Base-by-base conservation (phyloP, 225 moss, liverwort and hornwort genomes). In the Pleurozium schreberi region DNA sequence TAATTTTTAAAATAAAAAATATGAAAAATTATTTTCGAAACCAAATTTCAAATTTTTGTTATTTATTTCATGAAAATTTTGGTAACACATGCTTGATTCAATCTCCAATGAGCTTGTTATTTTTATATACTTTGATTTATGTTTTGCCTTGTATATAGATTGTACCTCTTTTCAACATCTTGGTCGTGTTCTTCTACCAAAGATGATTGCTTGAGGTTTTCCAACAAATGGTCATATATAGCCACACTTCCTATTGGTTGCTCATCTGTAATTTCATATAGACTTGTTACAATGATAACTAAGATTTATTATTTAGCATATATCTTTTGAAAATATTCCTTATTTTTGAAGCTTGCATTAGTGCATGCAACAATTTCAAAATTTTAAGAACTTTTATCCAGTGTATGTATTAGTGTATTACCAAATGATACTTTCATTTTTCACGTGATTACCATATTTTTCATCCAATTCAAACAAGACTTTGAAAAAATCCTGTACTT, bases 141-240 rank as follows among this genome's bases (percentile, higher is more conserved):
- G 1, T 61, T 61, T 61, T 20, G 33, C 49, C 6, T 59, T 10
- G 18, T 5, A 67, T 68, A 18, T 23, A 3, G 42, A 75, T 53
- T 12, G 9, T 9, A 90, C 92, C 92, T 92, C 47, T 12, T 86
- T 26, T 90, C 92, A 30, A 88, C 78, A 83, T 90, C 31, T 5
- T 57, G 3, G 36, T 86, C 43, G 26, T 90, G 38, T 23, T 90
- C 83, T 13, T 90, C 85, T 18, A 90, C 15, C 18, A 90, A 30
- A 36, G 90, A 82, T 58, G 7, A 31, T 82, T 86, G 70, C 1
- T 83, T 11, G 2, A 59, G 25, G 50, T 83, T 55, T 85, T 87
- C 83, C 11, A 2, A 3, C 34, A 26, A 34, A 73, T 64, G 38
- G 30, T 92, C 85, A 70, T 70, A 28, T 8, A 92, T 8, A 34